Evolutionary conservation across 371 early-diverging fungal species (phyloP), one percentile per base, ranked within the genome.

Genomic region (Lichtheimia hyalospora): DNA sequence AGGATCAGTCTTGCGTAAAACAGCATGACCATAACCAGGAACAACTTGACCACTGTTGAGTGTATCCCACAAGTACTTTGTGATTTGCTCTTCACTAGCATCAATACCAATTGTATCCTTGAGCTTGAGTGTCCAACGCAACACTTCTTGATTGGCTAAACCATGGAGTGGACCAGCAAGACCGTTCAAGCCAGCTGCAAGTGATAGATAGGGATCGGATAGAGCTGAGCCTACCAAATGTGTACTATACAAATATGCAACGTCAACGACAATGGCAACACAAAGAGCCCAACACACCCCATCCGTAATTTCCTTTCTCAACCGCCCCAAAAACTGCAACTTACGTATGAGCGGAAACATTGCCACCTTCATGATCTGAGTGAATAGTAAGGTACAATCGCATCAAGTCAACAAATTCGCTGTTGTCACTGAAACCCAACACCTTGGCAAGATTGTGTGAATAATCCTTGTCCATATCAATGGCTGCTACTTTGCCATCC

Each of bases 351-450:
- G 94, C 94, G 52, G 89, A 94, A 79, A 97, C 99, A 81, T 98
- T 98, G 67, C 98, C 98, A 81, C 98, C 98, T 87, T 98, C 98
- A 88, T 98, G 98, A 82, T 98, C 98, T 65, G 96, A 93, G 92
- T 98, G 98, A 77, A 98, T 97, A 74, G 94, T 94, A 73, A 98
- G 85, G 88, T 98, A 98, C 62, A 98, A 83, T 67, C 98, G 93
- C 93, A 98, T 93, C 71, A 98, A 87, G 75, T 98, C 97, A 60
- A 92, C 84, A 77, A 98, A 98, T 68, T 91, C 89, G 73, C 82
- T 75, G 81, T 89, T 92, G 64, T 91, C 84, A 40, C 83, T 86
- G 84, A 84, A 97, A 60, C 99, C 99, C 49, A 98, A 86, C 53
- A 96, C 84, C 73, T 85, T 84, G 73, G 98, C 87, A 75, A 95